Evolutionary conservation across 2,329 filamentous ascomycete species (phyloP).

Genomic region (Beauveria caledonica): DNA sequence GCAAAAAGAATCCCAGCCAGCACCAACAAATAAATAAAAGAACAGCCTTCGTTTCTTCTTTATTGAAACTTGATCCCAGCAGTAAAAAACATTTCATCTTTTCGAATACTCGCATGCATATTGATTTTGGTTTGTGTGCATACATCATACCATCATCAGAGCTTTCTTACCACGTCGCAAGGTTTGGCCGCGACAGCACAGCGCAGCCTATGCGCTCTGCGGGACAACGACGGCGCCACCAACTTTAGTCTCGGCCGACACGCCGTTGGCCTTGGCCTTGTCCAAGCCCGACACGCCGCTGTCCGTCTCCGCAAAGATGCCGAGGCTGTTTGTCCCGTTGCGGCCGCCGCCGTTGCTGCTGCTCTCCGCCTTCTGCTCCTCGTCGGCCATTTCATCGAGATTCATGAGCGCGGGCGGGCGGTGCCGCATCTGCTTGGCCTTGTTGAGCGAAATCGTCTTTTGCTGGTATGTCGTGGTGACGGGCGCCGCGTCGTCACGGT

Average conservation of each 20-base stretch:
- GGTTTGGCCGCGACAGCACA: constrained; percentile 12
- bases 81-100: background rate
- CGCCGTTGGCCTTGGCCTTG: constrained; percentile 19
- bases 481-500: constrained; percentile 71
- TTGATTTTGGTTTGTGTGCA: background rate
- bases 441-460: constrained; percentile 87
- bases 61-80: background rate
- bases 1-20: background rate
- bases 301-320: constrained; percentile 36
- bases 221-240: constrained; percentile 15
- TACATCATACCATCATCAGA: constrained; percentile 6
- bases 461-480: constrained; percentile 93
- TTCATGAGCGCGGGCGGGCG: constrained; percentile 84
- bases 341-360: constrained; percentile 8
- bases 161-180: background rate
- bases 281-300: constrained; percentile 36
- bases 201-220: constrained; percentile 24
- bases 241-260: constrained; percentile 18
- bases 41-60: background rate
- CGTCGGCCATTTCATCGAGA: constrained; percentile 37
- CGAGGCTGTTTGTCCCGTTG: constrained; percentile 27
- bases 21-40: background rate
- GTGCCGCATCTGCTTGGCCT: constrained; percentile 80
- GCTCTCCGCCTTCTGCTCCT: constrained; percentile 17
- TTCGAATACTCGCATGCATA: background rate